A percentile compares a stretch with the other conserved stretches of the same genome.
These are phyloP conservation scores for Leccinum fibrillosum DNA, from an alignment of 768 basidiomycete species.

Conservation along the genomic window DNA sequence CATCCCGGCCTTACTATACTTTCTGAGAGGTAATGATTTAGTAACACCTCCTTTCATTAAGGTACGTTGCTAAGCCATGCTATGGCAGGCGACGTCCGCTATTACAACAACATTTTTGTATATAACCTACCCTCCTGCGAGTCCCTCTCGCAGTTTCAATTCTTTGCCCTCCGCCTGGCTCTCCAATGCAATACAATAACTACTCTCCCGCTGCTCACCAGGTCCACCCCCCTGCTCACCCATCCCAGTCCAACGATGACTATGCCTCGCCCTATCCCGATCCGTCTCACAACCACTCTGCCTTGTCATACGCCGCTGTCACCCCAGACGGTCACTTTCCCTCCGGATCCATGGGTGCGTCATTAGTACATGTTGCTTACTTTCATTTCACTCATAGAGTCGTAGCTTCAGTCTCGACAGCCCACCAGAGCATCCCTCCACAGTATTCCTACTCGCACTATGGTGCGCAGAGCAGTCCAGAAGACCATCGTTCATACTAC, in stretches of 20 bases:
- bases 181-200: slow-evolving; percentile 29
- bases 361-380: slow-evolving; percentile 6
- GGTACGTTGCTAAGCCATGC: slow-evolving; percentile 37
- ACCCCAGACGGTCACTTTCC: slow-evolving; percentile 18
- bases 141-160: slow-evolving; percentile 9
- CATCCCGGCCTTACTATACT: slow-evolving; percentile 34
- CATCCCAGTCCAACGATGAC: slow-evolving; percentile 20
- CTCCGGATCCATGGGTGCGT: slow-evolving; percentile 27
- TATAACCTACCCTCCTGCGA: slow-evolving; percentile 26
- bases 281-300: slow-evolving; percentile 22
- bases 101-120: slow-evolving; percentile 33
- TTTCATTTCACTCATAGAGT: slow-evolving; percentile 6
- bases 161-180: neutral
- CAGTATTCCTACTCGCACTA: slow-evolving; percentile 22
- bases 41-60: slow-evolving; percentile 36
- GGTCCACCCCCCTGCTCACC: slow-evolving; percentile 14
- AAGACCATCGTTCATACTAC: slow-evolving; percentile 27
- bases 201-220: slow-evolving; percentile 23
- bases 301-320: slow-evolving; percentile 27
- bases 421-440: slow-evolving; percentile 15
- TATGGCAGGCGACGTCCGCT: slow-evolving; percentile 34
- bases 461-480: slow-evolving; percentile 12
- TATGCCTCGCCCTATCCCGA: slow-evolving; percentile 22
- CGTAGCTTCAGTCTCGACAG: slow-evolving; percentile 13
- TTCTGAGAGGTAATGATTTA: slow-evolving; percentile 36